Conservation (phyloP, 2,329 filamentous ascomycete genomes). For the Aspergillus novoparasiticus region DNA sequence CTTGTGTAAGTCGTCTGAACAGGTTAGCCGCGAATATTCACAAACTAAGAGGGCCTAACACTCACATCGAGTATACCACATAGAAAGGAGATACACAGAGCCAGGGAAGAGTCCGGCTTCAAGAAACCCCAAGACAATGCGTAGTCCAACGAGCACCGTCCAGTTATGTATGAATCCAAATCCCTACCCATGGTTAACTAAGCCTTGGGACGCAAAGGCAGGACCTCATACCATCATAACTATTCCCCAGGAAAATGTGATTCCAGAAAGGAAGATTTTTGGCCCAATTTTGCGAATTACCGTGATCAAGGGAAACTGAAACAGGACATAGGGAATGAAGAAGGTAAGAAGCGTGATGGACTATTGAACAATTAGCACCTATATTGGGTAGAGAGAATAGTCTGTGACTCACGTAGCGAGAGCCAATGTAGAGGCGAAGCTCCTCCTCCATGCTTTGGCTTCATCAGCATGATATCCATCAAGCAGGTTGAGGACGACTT, state of each 20-base stretch:
- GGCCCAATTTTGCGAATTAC: slow-evolving; percentile 13
- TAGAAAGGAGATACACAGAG: slow-evolving; percentile 49
- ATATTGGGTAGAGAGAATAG: neutral
- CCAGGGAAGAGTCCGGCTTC: slow-evolving; percentile 50
- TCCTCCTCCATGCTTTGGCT: slow-evolving; percentile 15
- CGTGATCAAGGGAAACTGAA: slow-evolving; percentile 8
- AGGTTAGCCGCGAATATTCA: neutral
- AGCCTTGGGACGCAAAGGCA: rapidly evolving
- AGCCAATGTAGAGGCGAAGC: slow-evolving; percentile 8
- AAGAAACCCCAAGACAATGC: slow-evolving; percentile 48
- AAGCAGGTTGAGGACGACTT: neutral
- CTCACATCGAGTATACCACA: slow-evolving; percentile 59
- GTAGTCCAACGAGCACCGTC: slow-evolving; percentile 40
- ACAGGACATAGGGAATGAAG: slow-evolving; percentile 15
- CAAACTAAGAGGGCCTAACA: neutral
- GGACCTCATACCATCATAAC: slow-evolving; percentile 6
- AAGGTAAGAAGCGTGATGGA: slow-evolving; percentile 21
- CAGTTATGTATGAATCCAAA: slow-evolving; percentile 33
- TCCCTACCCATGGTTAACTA: neutral
- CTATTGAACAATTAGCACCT: neutral
- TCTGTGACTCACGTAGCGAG: slow-evolving; percentile 17
- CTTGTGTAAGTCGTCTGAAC: slow-evolving; percentile 30
- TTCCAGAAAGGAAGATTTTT: slow-evolving; percentile 2
- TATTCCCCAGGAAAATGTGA: slow-evolving; percentile 13
- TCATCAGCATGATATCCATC: neutral